phyloP scores from a whole-genome alignment of 768 basidiomycete species.

The Trametes villosa region DNA sequence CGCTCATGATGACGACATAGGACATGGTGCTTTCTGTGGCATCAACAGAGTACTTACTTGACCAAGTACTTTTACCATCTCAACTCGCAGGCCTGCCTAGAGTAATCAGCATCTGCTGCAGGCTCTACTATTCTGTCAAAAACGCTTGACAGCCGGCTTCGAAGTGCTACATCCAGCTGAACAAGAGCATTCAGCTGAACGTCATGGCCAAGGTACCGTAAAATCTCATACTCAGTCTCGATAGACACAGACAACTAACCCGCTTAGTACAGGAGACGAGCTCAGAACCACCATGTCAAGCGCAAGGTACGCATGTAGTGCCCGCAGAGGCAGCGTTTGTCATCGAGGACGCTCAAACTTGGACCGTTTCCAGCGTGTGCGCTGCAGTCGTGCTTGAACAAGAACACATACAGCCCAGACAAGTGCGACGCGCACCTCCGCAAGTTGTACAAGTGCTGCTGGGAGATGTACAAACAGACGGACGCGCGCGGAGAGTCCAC shows the following conservation, averaged over 20 bases:
- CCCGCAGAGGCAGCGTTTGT: too few species aligned
- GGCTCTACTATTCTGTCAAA: too few species aligned
- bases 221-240: not conserved
- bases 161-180: too few species aligned
- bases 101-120: too few species aligned
- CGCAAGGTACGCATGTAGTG: slow-evolving; percentile 24
- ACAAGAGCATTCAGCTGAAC: too few species aligned
- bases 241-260: not conserved
- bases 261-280: not conserved
- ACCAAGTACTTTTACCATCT: too few species aligned
- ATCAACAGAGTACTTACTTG: too few species aligned
- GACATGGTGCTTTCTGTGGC: not conserved
- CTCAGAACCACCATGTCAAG: slow-evolving; percentile 30
- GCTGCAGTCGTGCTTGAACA: slow-evolving; percentile 64
- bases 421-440: slow-evolving; percentile 58
- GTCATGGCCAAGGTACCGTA: too few species aligned
- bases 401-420: slow-evolving; percentile 66
- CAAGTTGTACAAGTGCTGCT: slow-evolving; percentile 65
- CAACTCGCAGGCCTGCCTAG: too few species aligned
- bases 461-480: slow-evolving; percentile 53
- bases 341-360: too few species aligned
- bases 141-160: too few species aligned
- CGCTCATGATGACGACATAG: slow-evolving; percentile 8
- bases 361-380: slow-evolving; percentile 53
- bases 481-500: slow-evolving; percentile 52